Base-by-base conservation (phyloP, 768 basidiomycete species). In the Mycena latifolia region DNA sequence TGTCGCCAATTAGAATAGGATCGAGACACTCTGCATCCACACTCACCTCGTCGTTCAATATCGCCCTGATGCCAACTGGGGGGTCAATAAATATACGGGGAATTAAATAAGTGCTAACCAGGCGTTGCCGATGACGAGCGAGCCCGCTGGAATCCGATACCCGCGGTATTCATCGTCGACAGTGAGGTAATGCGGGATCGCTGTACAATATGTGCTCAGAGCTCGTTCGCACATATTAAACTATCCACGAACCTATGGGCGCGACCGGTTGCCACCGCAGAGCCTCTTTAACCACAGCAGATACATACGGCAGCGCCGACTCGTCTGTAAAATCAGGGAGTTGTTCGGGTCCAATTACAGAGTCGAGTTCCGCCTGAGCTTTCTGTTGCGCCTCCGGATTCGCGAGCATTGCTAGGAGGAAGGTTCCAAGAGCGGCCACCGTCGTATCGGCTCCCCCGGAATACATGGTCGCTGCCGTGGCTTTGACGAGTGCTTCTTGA, bases 81-180 rank as follows among this genome's bases (percentile, higher is more conserved):
- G 15, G 37, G n/a, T n/a, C n/a, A n/a, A 17, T 17, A 3, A 31
- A 20, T 27, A 9, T 5, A 28, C 0, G 3, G 22, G 18, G 14
- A 29, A 20, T 39, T 5, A 41, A 35, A 35, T 25, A n/a, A n/a
- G n/a, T n/a, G n/a, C 64, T 8, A 29, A 74, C 76, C 72, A 68
- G 20, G 61, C 39, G 64, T 77, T 77, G 3, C 69, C 68, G 28
- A 76, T 71, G 24, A 77, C 60, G 4, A 75, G 45, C 0, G 76
- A 64, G 12, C 66, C 69, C 33, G 73, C 76, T 1, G 80, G 81
- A 27, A 83, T 80, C 61, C 72, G 55, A 59, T 78, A 77, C 5
- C 80, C 80, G 3, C 69, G 58, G 61, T 82, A 82, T 5, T 75
- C 65, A 56, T 81, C 79, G 11, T 81, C 80, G 17, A 75, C 73